Conservation (phyloP, 2,329 filamentous ascomycete genomes). For the Ascocoryne sarcoides region DNA sequence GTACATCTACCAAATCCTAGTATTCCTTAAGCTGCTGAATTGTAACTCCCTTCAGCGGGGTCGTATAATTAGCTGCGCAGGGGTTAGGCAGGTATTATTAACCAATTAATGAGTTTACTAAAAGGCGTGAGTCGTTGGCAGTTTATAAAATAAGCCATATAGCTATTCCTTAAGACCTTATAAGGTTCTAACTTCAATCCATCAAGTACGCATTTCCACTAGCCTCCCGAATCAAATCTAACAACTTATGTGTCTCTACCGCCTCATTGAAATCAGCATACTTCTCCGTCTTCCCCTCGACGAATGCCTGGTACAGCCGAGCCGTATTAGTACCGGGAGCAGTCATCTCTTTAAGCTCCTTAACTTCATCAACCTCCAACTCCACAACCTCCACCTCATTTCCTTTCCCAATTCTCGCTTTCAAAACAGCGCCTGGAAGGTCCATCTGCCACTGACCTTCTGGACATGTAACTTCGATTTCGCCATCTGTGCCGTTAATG, state of each 20-base stretch:
- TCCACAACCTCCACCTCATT: slow-evolving; percentile 2
- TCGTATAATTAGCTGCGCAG: too few species aligned
- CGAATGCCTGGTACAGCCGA: slow-evolving; percentile 12
- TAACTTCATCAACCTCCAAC: slow-evolving; percentile 2
- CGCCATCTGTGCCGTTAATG: slow-evolving; percentile 32
- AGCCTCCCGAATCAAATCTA: slow-evolving; percentile 8
- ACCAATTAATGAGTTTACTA: too few species aligned
- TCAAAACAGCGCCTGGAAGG: slow-evolving; percentile 1
- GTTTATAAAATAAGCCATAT: too few species aligned
- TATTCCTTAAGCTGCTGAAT: too few species aligned
- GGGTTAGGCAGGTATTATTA: too few species aligned
- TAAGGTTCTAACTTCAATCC: too few species aligned
- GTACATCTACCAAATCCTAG: too few species aligned
- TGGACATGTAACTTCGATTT: slow-evolving; percentile 25
- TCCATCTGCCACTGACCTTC: slow-evolving; percentile 8
- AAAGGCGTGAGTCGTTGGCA: too few species aligned
- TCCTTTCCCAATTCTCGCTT: too few species aligned
- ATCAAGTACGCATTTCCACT: slow-evolving; percentile 1
- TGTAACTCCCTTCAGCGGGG: too few species aligned
- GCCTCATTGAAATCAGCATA: slow-evolving; percentile 10
- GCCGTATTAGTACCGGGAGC: slow-evolving; percentile 5
- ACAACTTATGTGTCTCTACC: slow-evolving; percentile 9
- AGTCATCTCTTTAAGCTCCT: not conserved
- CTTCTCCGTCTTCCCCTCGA: slow-evolving; percentile 1
- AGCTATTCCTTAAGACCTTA: too few species aligned